Conservation (phyloP, 305 asterid species). For the Fraxinus paxiana region DNA sequence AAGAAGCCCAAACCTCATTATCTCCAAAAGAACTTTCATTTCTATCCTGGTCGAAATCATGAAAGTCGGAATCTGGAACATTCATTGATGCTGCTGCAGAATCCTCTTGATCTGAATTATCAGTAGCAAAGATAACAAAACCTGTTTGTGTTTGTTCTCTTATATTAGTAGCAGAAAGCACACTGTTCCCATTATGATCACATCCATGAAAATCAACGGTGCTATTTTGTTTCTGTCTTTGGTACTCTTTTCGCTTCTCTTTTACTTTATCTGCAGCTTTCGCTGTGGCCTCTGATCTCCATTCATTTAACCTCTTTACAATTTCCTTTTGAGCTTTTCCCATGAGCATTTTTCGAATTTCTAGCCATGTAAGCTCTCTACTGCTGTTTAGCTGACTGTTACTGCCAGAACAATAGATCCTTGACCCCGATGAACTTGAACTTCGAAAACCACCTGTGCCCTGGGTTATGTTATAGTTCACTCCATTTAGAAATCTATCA, state of each 20-base stretch:
- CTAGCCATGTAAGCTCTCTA: conserved; percentile 41
- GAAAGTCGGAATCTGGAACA: conserved; percentile 93
- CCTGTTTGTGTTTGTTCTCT: conserved; percentile 23
- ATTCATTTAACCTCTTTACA: conserved; percentile 31
- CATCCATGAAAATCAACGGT: conserved; percentile 15
- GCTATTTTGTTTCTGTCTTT: conserved; percentile 29
- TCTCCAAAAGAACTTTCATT: conserved; percentile 60
- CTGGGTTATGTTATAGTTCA: conserved; percentile 23
- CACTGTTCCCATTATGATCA: conserved; percentile 34
- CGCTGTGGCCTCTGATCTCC: conserved; percentile 29
- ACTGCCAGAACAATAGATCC: conserved; percentile 29
- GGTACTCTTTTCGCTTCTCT: conserved; percentile 30
- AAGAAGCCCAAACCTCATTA: conserved; percentile 88
- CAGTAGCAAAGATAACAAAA: conserved; percentile 23
- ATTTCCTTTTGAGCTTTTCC: conserved; percentile 49
- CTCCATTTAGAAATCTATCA: conserved; percentile 28
- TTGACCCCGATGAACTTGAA: conserved; percentile 21
- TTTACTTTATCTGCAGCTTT: conserved; percentile 27
- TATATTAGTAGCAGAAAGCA: conserved; percentile 28
- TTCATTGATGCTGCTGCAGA: conserved; percentile 40
- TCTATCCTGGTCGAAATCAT: conserved; percentile 81
- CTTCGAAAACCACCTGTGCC: conserved; percentile 24
- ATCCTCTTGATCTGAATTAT: conserved; percentile 23
- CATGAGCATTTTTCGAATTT: conserved; percentile 45
- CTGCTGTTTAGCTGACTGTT: conserved; percentile 32